Conservation (phyloP, 345 rosid species). For the Populus pruinosa region DNA sequence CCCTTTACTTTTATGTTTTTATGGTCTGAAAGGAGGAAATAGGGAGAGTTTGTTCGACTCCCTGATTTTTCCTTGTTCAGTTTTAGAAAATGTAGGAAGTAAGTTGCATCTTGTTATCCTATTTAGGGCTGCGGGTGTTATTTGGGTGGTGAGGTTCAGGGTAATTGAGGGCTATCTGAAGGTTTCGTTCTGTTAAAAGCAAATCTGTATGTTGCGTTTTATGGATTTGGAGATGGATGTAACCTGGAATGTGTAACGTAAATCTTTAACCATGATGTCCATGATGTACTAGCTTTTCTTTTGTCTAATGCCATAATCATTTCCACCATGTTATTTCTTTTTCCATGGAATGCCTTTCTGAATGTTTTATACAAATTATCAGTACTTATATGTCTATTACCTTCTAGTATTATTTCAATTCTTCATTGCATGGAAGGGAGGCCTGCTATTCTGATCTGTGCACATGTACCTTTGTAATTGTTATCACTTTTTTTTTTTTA, state of each 20-base stretch:
- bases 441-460: neutral
- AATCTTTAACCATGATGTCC: slow-evolving; percentile 12
- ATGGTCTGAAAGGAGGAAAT: slow-evolving; percentile 10
- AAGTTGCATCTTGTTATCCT: neutral
- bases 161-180: neutral
- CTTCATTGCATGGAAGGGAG: neutral
- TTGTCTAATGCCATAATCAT: neutral
- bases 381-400: neutral
- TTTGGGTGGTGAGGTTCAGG: neutral
- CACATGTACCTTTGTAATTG: neutral
- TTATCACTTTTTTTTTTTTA: neutral
- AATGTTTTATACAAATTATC: neutral
- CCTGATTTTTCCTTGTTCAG: slow-evolving; percentile 10
- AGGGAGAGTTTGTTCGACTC: neutral
- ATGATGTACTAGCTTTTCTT: slow-evolving; percentile 10
- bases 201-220: slow-evolving; percentile 13
- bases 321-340: neutral
- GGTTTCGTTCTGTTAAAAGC: slow-evolving; percentile 5
- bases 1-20: neutral
- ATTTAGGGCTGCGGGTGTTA: neutral
- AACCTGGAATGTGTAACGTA: slow-evolving; percentile 13
- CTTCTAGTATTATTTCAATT: neutral
- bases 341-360: neutral
- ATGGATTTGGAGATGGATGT: neutral
- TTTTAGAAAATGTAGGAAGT: slow-evolving; percentile 12